Evolutionary conservation across 1,139 yeast genomes (phyloP).

Genomic region (Pichia sp.): DNA sequence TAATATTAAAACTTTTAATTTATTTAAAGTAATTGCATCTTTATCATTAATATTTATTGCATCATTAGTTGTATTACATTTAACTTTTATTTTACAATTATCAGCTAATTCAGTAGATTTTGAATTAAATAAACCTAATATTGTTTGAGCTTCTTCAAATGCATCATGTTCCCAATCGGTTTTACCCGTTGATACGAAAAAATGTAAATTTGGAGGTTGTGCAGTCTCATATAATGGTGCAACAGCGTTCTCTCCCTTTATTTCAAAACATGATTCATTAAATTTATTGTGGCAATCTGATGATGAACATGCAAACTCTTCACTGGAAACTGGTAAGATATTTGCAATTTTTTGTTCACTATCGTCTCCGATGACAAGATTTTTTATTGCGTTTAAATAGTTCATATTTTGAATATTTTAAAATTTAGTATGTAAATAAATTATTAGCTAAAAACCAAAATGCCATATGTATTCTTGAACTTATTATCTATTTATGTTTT

Average conservation of each 20-base stretch:
- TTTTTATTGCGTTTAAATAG: conserved; percentile 8
- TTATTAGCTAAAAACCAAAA: too few relatives aligned
- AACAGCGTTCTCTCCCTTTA: conserved; percentile 37
- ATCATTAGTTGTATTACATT: conserved; percentile 20
- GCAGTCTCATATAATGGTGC: conserved; percentile 65
- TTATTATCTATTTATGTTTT: too few relatives aligned
- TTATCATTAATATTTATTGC: conserved; percentile 8
- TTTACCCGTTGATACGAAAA: conserved; percentile 76
- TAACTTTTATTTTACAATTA: conserved; percentile 36
- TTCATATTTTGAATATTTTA: too few relatives aligned
- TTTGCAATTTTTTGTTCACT: conserved; percentile 15
- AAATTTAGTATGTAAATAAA: too few relatives aligned
- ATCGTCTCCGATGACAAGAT: conserved; percentile 7
- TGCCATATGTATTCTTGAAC: too few relatives aligned
- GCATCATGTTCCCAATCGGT: conserved; percentile 84
- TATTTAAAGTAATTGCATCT: conserved; percentile 21
- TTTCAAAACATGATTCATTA: conserved; percentile 48
- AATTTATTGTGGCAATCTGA: conserved; percentile 42
- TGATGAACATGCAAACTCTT: conserved; percentile 39
- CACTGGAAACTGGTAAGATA: conserved; percentile 27
- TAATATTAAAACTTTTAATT: conserved; percentile 57
- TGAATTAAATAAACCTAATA: conserved; percentile 33
- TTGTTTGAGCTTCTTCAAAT: conserved; percentile 35
- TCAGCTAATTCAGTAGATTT: conserved; percentile 1
- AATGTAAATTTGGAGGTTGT: conserved; percentile 60